A percentile compares a stretch with the other conserved stretches of the same genome.
Evolutionary conservation across 2,329 filamentous ascomycete species (phyloP).

Genomic region (Cordyceps tenuipes): DNA sequence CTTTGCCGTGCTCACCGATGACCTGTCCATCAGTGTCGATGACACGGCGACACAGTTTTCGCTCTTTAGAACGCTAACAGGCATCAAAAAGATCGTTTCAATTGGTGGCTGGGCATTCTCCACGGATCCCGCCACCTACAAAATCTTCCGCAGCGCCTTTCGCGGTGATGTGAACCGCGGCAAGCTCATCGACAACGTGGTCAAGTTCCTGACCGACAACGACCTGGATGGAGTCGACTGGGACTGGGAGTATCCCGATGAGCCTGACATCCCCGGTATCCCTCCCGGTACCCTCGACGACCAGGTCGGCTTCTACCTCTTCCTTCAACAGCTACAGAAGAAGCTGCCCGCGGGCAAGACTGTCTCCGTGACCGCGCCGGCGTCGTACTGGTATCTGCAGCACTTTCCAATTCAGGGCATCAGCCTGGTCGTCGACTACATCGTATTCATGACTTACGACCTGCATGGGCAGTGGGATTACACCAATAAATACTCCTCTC

Average conservation of each 20-base stretch:
- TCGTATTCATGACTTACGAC: slow-evolving; percentile 30
- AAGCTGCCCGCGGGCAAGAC: slow-evolving; percentile 16
- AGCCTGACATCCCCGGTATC: slow-evolving; percentile 21
- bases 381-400: slow-evolving; percentile 28
- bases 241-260: slow-evolving; percentile 26
- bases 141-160: slow-evolving; percentile 16
- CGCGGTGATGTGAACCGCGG: slow-evolving; percentile 21
- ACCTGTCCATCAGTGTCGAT: slow-evolving; percentile 14
- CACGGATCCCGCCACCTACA: slow-evolving; percentile 11
- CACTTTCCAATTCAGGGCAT: slow-evolving; percentile 23
- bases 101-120: slow-evolving; percentile 23
- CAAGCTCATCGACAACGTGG: slow-evolving; percentile 24
- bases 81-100: slow-evolving; percentile 20
- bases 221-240: slow-evolving; percentile 31
- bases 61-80: slow-evolving; percentile 13
- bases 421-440: slow-evolving; percentile 22
- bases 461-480: slow-evolving; percentile 28
- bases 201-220: slow-evolving; percentile 29
- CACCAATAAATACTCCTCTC: slow-evolving; percentile 17
- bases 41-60: slow-evolving; percentile 17
- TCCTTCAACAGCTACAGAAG: slow-evolving; percentile 9
- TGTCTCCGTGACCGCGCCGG: slow-evolving; percentile 24
- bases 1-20: slow-evolving; percentile 24
- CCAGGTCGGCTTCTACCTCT: slow-evolving; percentile 14
- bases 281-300: slow-evolving; percentile 17